phyloP scores from a whole-genome alignment of 768 basidiomycete species.

The Lactifluus echinatus region DNA sequence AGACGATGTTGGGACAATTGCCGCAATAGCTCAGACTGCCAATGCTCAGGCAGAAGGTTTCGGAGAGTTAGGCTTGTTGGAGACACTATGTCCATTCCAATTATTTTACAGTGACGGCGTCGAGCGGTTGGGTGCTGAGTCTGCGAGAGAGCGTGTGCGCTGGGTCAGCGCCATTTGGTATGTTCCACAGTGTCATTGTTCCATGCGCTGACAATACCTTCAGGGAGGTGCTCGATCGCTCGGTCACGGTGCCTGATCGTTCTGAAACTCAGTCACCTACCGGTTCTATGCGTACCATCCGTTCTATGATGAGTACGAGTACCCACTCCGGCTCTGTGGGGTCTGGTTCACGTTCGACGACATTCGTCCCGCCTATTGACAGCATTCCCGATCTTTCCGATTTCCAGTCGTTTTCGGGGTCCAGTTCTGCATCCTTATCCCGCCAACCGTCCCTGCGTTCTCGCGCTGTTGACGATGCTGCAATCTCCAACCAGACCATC shows the following conservation, averaged over 20 bases:
- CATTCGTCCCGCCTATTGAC: slow-evolving; percentile 70
- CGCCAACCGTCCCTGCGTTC: slow-evolving; percentile 44
- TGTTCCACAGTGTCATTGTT: slow-evolving; percentile 20
- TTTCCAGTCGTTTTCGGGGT: slow-evolving; percentile 39
- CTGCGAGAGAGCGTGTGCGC: slow-evolving; percentile 72
- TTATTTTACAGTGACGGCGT: slow-evolving; percentile 85
- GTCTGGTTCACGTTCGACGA: slow-evolving; percentile 63
- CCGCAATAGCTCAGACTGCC: slow-evolving; percentile 56
- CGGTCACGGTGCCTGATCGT: slow-evolving; percentile 42
- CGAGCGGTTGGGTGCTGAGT: slow-evolving; percentile 84
- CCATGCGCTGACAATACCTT: not conserved
- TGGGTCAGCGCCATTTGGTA: slow-evolving; percentile 92
- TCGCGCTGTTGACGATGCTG: slow-evolving; percentile 67
- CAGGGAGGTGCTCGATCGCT: slow-evolving; percentile 74
- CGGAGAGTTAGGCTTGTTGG: slow-evolving; percentile 42
- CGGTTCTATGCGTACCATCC: slow-evolving; percentile 63
- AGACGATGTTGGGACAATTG: slow-evolving; percentile 82
- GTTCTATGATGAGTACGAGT: slow-evolving; percentile 39
- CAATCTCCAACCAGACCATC: slow-evolving; percentile 55
- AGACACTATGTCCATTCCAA: slow-evolving; percentile 83
- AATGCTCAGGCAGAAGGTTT: slow-evolving; percentile 33
- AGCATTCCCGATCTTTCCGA: slow-evolving; percentile 66
- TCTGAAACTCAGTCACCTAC: slow-evolving; percentile 42
- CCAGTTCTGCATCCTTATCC: slow-evolving; percentile 34
- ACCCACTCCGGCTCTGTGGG: slow-evolving; percentile 44